Evolutionary conservation across 2,329 filamentous ascomycete genomes (phyloP).

Genomic region (Trichothecium roseum): DNA sequence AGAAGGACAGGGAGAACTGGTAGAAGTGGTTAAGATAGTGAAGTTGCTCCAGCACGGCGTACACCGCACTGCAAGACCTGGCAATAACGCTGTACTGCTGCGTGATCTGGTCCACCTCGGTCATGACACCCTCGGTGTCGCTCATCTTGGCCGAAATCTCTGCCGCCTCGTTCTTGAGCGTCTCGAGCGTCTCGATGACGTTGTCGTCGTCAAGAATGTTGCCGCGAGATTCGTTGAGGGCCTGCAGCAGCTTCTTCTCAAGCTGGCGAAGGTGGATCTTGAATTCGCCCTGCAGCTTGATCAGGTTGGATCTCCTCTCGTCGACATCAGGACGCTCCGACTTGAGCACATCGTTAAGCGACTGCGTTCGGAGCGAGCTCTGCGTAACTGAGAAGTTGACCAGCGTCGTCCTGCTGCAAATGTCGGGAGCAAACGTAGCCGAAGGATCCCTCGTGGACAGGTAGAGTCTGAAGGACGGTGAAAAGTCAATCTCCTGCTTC

Average conservation of each 20-base stretch:
- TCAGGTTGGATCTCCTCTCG: slow-evolving; percentile 89
- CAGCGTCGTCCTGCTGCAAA: slow-evolving; percentile 96
- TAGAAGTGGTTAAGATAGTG: slow-evolving; percentile 99
- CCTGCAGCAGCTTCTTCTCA: slow-evolving; percentile 87
- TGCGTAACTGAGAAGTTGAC: slow-evolving; percentile 99
- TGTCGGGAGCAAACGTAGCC: slow-evolving; percentile 87
- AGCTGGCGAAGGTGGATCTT: slow-evolving; percentile 94
- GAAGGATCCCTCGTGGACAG: slow-evolving; percentile 94
- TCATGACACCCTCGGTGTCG: slow-evolving; percentile 96
- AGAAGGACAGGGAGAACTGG: slow-evolving; percentile 97
- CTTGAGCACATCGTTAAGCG: slow-evolving; percentile 93
- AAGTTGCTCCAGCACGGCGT: slow-evolving; percentile 90
- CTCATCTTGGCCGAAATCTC: slow-evolving; percentile 95
- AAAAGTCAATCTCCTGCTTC: slow-evolving; percentile 99
- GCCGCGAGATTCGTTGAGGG: slow-evolving; percentile 91
- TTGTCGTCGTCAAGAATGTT: slow-evolving; percentile 98
- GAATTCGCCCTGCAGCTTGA: slow-evolving; percentile 98
- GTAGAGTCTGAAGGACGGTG: slow-evolving; percentile 89
- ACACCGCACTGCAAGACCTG: slow-evolving; percentile 90
- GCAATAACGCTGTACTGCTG: slow-evolving; percentile 90
- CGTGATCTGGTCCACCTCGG: slow-evolving; percentile 92
- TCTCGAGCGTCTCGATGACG: slow-evolving; percentile 95
- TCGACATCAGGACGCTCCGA: slow-evolving; percentile 96
- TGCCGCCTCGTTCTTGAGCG: slow-evolving; percentile 91
- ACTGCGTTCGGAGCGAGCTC: slow-evolving; percentile 96